phyloP scores from a whole-genome alignment of 768 basidiomycete species.

The Lyophyllum shimeji region DNA sequence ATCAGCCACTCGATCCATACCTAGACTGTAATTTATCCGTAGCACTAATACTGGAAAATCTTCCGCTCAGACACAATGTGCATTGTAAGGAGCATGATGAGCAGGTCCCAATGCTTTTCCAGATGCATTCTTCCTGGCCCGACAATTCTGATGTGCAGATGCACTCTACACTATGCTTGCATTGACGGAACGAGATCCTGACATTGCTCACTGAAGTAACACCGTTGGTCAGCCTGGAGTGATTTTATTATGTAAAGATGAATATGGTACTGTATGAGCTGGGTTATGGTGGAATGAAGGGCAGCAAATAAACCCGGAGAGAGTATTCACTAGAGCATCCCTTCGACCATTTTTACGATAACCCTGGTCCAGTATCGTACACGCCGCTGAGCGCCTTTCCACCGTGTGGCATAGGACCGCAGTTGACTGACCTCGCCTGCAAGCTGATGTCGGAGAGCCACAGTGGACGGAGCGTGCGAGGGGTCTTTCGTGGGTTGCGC shows the following conservation, averaged over 20 bases:
- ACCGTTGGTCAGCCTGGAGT: no score
- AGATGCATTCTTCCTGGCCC: no score
- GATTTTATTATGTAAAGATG: no score
- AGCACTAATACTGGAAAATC: neutral
- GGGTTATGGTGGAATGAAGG: neutral
- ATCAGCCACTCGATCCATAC: neutral
- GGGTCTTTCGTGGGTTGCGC: neutral
- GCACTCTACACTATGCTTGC: no score
- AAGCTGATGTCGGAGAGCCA: conserved; percentile 45
- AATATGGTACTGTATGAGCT: no score
- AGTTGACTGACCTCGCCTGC: conserved; percentile 55
- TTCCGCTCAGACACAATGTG: no score
- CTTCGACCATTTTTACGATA: conserved; percentile 62
- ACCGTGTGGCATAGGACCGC: conserved; percentile 47
- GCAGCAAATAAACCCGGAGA: neutral
- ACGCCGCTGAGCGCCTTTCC: conserved; percentile 57
- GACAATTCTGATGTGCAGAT: no score
- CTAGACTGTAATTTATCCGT: neutral
- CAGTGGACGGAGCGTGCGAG: conserved; percentile 7
- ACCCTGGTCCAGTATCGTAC: conserved; percentile 65
- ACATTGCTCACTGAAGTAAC: no score
- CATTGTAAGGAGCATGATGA: no score
- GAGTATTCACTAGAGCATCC: conserved; percentile 53
- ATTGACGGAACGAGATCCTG: no score
- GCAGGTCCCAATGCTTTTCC: no score